Evolutionary conservation across 2,329 filamentous ascomycete genomes (phyloP), one percentile per base, ranked within the genome.

Genomic region (Penicillium sclerotigenum): DNA sequence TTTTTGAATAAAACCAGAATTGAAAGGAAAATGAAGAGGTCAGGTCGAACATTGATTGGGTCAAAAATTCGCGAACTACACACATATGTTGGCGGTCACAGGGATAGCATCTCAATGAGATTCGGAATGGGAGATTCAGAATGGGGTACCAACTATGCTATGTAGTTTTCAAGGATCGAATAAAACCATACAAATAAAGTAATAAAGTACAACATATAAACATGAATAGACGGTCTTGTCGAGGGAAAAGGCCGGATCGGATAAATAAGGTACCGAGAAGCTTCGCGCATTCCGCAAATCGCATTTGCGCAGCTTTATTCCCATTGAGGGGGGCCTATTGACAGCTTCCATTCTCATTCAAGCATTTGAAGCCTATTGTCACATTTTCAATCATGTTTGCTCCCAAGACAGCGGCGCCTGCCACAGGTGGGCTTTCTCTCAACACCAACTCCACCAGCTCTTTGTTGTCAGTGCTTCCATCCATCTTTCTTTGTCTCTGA

Each of bases 361-460:
- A 33, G 20, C 18, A 49, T 26, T 41, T 20, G n/a, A 52, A 29
- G 28, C 26, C 31, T 38, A 57, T 59, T 56, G 24, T 38, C 43
- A 38, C 55, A 59, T 62, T 57, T 34, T 47, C 34, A 22, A 58
- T 16, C 14, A 74, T 75, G 72, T 75, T 75, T 60, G 66, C 66
- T 52, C 58, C 71, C 47, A 75, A 75, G 63, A 64, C 72, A 31
- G 65, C 73, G 29, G 65, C 67, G 18, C 64, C 65, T 54, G 61
- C 70, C 24, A 48, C 71, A 22, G 68, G 68, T 36, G 72, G 72
- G 45, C 72, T 84, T 66, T 80, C 77, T 57, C 77, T 84, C 65
- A 84, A 83, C 65, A 84, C 82, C 20, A 77, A 76, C 59, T 71
- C 74, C 24, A 70, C 71, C 47, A 78, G 78, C 67, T 75, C 76